Evolutionary conservation across 2,329 filamentous ascomycete genomes (phyloP), one percentile per base, ranked within the genome.

Genomic region (Penicillium oxalicum): DNA sequence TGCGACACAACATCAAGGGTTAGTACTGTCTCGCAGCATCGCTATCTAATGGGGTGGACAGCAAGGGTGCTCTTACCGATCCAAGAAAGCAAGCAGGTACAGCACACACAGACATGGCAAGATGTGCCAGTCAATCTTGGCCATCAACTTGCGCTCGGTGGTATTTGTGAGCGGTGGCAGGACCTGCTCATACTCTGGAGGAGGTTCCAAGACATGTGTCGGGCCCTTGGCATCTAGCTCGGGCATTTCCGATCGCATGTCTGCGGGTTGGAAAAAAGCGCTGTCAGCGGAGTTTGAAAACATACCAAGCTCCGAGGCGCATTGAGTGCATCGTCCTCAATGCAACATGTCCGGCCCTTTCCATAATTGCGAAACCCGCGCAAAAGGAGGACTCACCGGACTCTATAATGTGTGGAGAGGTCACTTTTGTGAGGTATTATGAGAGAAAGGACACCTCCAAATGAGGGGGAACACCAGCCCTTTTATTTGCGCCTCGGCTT

Each of bases 61-160:
- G 32, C 29, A 7, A 32, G 49, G 35, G 33, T 27, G 2, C 24
- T 9, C 63, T 45, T 69, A 74, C 72, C 72, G 69, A 52, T 75
- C 82, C 43, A 88, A 70, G 61, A 88, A 87, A 34, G 84, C 83
- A 42, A 87, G 72, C 36, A 87, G 70, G 63, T 88, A 89, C 65
- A 91, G 74, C 51, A 90, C 73, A 63, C 81, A 85, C 46, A 91
- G 74, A 56, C 85, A 86, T 0, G 87, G 87, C 45, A 91, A 73
- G 44, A 91, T 76, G 56, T 79, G 81, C 55, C 82, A 65, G 65
- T 91, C 87, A 61, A 91, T 83, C 68, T 83, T 86, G 52, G 76
- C 69, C 71, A 88, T 77, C 50, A 91, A 74, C 59, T 74, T 79
- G 55, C 76, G 73, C 70, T 89, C 84, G 1, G 68, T 72, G 6